These are phyloP conservation scores for Nemania bipapillata DNA, from an alignment of 2,329 filamentous ascomycete genomes.

Conservation along the genomic window DNA sequence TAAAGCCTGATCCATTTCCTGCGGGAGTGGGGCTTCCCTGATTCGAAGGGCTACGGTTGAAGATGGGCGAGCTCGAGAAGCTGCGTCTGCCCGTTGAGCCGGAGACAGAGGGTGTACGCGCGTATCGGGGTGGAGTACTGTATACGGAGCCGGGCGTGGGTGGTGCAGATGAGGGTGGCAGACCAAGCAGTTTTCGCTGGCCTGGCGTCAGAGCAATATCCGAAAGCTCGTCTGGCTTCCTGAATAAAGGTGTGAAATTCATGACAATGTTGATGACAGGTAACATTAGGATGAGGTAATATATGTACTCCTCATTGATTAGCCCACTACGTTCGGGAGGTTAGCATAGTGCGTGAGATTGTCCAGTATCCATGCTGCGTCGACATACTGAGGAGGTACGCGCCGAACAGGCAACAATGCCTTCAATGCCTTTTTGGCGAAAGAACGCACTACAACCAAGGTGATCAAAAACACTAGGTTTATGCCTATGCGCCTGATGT, in stretches of 20 bases:
- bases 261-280: constrained; percentile 76
- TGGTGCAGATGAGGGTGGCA: constrained; percentile 72
- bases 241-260: constrained; percentile 77
- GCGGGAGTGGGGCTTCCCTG: constrained; percentile 50
- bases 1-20: constrained; percentile 40
- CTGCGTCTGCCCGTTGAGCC: constrained; percentile 70
- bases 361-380: not conserved
- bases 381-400: constrained; percentile 44
- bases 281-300: constrained; percentile 63
- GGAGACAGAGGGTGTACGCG: constrained; percentile 74
- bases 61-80: constrained; percentile 68
- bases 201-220: constrained; percentile 93
- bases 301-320: constrained; percentile 58
- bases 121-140: constrained; percentile 87
- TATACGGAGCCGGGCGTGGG: constrained; percentile 77
- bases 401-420: constrained; percentile 43
- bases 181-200: constrained; percentile 84
- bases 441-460: constrained; percentile 46
- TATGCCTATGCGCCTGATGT: constrained; percentile 74
- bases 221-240: constrained; percentile 76
- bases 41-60: constrained; percentile 63
- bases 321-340: constrained; percentile 43
- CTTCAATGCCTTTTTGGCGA: constrained; percentile 41
- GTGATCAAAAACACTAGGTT: constrained; percentile 64
- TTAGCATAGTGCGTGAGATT: constrained; percentile 23